A percentile compares a stretch with the other conserved stretches of the same genome.
phyloP scores from a whole-genome alignment of 257 asterid genomes.

The Forsythia viridissima region DNA sequence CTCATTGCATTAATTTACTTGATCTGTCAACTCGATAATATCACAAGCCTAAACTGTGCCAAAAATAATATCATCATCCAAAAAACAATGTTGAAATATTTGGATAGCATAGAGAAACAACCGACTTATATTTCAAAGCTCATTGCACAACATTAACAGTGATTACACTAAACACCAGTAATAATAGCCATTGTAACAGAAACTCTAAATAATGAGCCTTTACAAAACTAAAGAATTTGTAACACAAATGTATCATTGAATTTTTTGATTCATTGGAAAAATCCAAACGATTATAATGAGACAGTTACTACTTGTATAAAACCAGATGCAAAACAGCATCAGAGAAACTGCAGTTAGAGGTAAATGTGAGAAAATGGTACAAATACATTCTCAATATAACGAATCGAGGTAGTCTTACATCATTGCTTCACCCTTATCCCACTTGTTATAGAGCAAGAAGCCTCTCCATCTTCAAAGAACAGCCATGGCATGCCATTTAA shows the following conservation, averaged over 20 bases:
- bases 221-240: background rate
- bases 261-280: background rate
- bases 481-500: constrained; percentile 12
- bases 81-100: no score
- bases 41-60: background rate
- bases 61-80: no score
- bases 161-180: background rate
- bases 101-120: no score
- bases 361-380: constrained; percentile 21
- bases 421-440: constrained; percentile 21
- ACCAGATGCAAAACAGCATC: background rate
- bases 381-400: constrained; percentile 26
- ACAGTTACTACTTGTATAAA: background rate
- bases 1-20: background rate
- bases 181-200: background rate
- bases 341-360: constrained; percentile 14
- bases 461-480: constrained; percentile 31
- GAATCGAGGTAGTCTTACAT: constrained; percentile 20
- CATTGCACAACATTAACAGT: background rate
- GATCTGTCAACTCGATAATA: background rate
- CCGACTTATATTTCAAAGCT: background rate
- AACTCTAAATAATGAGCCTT: background rate
- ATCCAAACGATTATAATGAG: background rate
- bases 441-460: constrained; percentile 13
- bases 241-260: background rate